phyloP scores from a whole-genome alignment of 2,329 filamentous ascomycete genomes.

The Fusarium newnesense region DNA sequence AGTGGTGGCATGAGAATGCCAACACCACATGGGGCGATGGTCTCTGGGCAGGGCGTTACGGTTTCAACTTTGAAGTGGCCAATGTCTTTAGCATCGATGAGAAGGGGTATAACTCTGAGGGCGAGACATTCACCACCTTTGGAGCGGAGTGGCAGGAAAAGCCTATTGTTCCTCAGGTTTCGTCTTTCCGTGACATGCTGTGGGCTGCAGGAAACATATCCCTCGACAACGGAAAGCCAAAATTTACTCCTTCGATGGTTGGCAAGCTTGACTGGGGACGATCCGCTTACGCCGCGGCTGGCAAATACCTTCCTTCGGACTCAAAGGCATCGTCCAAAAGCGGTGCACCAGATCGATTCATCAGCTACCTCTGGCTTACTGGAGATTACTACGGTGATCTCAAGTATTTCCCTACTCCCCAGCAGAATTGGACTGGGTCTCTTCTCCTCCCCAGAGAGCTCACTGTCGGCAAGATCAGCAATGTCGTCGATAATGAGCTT shows the following conservation, averaged over 20 bases:
- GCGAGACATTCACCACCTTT: conserved; percentile 53
- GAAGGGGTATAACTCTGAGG: conserved; percentile 52
- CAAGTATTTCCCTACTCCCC: conserved; percentile 49
- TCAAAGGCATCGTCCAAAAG: conserved; percentile 52
- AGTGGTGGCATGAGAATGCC: conserved; percentile 51
- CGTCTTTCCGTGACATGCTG: conserved; percentile 53
- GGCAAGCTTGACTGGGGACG: conserved; percentile 54
- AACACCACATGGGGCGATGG: conserved; percentile 51
- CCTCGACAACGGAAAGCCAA: conserved; percentile 41
- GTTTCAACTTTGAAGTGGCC: conserved; percentile 58
- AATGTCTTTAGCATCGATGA: conserved; percentile 55
- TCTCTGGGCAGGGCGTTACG: conserved; percentile 50
- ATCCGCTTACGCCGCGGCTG: conserved; percentile 56
- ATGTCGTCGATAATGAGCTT: conserved; percentile 55
- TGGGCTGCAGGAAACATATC: conserved; percentile 53
- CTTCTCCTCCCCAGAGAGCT: conserved; percentile 56
- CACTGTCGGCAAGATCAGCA: conserved; percentile 51
- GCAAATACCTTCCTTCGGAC: conserved; percentile 52
- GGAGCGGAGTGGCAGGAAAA: conserved; percentile 56
- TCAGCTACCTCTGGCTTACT: conserved; percentile 55
- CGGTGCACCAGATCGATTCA: conserved; percentile 53
- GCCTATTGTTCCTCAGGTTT: conserved; percentile 52
- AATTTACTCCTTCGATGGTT: conserved; percentile 54
- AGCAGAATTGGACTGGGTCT: conserved; percentile 58
- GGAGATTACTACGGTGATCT: conserved; percentile 54